Percentiles rank a stretch among this genome's conserved stretches.
phyloP scores from a whole-genome alignment of 495 filamentous ascomycete species.

The Aspergillus asperescens region DNA sequence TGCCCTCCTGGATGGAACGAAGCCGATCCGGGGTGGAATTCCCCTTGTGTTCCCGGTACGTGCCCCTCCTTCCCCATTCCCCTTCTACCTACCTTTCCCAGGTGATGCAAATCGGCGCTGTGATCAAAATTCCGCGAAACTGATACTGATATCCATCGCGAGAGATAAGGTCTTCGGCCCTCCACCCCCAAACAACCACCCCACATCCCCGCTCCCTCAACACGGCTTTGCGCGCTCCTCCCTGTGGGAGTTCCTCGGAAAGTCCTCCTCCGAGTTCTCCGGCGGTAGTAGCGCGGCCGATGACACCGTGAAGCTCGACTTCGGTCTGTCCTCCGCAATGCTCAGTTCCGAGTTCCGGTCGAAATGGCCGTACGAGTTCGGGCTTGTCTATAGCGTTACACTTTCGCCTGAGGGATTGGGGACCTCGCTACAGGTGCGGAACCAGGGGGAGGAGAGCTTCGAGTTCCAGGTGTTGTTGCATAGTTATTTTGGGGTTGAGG shows the following conservation, averaged over 20 bases:
- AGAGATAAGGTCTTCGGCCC: conserved; percentile 77
- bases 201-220: conserved; percentile 72
- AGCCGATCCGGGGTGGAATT: conserved; percentile 62
- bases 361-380: conserved; percentile 79
- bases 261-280: conserved; percentile 64
- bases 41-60: conserved; percentile 93
- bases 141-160: not conserved
- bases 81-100: not conserved
- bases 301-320: conserved; percentile 81
- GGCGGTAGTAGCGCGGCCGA: conserved; percentile 43
- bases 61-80: conserved; percentile 7
- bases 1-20: conserved; percentile 62
- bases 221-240: conserved; percentile 94
- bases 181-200: conserved; percentile 62
- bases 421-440: conserved; percentile 81
- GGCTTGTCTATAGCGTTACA: conserved; percentile 87
- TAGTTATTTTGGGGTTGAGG: conserved; percentile 77
- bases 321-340: conserved; percentile 72
- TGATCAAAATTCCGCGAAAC: not conserved
- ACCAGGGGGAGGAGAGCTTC: conserved; percentile 67
- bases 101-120: too few species aligned
- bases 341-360: conserved; percentile 57
- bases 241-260: conserved; percentile 58
- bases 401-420: conserved; percentile 66
- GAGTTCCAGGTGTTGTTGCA: conserved; percentile 92